phyloP scores from a whole-genome alignment of 352 stramenopile species.

The Pythium dissotocum region DNA sequence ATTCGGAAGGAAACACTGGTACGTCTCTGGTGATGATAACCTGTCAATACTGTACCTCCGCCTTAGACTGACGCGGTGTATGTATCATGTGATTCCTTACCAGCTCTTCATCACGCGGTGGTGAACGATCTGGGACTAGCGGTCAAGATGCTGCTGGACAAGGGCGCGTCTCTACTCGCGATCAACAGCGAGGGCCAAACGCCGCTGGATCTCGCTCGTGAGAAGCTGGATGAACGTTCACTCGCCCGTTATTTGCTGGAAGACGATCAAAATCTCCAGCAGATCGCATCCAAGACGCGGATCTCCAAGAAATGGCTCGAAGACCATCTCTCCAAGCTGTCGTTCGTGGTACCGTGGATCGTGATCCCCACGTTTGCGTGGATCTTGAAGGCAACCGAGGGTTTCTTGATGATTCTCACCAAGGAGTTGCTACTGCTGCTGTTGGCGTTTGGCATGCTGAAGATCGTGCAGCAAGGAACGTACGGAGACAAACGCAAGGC shows the following conservation, averaged over 20 bases:
- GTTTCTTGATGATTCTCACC: constrained; percentile 38
- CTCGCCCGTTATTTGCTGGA: constrained; percentile 45
- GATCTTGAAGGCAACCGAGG: constrained; percentile 40
- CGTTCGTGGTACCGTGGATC: constrained; percentile 74
- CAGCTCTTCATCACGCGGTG: constrained; percentile 68
- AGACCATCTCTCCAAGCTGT: constrained; percentile 67
- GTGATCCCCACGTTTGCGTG: constrained; percentile 49
- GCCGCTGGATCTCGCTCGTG: constrained; percentile 44
- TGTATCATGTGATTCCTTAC: not conserved
- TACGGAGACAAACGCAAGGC: constrained; percentile 81
- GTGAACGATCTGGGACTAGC: constrained; percentile 61
- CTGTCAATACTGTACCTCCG: no score
- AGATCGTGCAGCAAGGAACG: constrained; percentile 56
- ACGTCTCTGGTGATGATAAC: constrained; percentile 2
- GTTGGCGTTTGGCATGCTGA: constrained; percentile 40
- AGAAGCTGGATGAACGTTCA: constrained; percentile 39
- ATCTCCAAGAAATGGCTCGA: constrained; percentile 63
- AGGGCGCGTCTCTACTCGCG: constrained; percentile 43
- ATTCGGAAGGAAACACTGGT: constrained; percentile 74
- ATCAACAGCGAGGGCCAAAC: constrained; percentile 50
- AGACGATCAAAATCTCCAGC: constrained; percentile 57
- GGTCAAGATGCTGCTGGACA: constrained; percentile 72
- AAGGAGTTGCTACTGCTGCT: constrained; percentile 38
- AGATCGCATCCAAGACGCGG: constrained; percentile 38
- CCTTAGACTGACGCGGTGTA: not conserved